These are phyloP conservation scores for Nannochloropsis granulata DNA, from an alignment of 108 stramenopile genomes.

Conservation along the genomic window DNA sequence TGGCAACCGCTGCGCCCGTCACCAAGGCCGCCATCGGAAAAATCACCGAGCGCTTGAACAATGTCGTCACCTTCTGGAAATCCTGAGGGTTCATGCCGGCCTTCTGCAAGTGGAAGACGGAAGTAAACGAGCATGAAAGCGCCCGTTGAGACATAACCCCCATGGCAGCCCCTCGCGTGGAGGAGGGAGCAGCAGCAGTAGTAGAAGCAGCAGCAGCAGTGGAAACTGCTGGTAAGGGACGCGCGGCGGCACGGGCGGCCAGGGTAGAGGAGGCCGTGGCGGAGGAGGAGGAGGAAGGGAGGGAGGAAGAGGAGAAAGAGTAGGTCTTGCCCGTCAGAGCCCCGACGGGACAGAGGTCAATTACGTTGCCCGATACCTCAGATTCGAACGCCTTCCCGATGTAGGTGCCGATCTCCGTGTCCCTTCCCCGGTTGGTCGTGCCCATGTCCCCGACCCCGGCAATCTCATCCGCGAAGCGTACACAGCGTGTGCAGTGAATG, in stretches of 20 bases:
- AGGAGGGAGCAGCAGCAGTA: neutral
- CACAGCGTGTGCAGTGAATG: conserved; percentile 28
- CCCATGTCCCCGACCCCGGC: conserved; percentile 1
- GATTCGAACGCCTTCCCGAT: neutral
- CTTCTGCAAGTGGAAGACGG: neutral
- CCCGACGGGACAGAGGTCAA: conserved; percentile 17
- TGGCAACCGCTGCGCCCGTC: neutral
- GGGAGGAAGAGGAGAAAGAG: neutral
- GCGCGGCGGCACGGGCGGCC: neutral
- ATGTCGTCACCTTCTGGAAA: neutral
- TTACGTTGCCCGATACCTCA: conserved; percentile 3
- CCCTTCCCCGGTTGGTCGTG: conserved; percentile 8
- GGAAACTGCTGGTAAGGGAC: neutral
- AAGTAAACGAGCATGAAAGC: neutral
- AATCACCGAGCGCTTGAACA: neutral
- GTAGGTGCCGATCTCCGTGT: conserved; percentile 13
- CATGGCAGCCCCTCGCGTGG: neutral
- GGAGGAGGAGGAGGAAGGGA: neutral
- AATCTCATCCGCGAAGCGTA: conserved; percentile 1
- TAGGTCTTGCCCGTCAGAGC: conserved; percentile 14
- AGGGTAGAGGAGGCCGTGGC: neutral
- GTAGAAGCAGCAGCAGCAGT: neutral
- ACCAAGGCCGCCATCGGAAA: neutral
- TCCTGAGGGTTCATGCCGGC: neutral
- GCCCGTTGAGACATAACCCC: neutral